Conservation (phyloP, 805 yeast genomes). For the Ogataea naganishii region DNA sequence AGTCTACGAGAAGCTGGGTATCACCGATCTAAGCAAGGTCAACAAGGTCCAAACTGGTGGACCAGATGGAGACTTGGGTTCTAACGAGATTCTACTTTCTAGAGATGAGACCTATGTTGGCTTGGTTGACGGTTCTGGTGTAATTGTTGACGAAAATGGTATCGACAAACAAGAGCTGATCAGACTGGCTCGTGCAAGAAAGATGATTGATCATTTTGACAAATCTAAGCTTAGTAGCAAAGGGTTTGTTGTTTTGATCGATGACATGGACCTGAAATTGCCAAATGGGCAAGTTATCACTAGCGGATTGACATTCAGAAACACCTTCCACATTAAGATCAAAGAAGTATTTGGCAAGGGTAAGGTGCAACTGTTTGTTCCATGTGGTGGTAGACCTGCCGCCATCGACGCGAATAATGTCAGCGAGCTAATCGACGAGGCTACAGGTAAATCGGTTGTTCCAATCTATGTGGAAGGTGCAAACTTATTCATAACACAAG, state of each 20-base stretch:
- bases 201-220: conserved; percentile 67
- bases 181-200: conserved; percentile 70
- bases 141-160: conserved; percentile 85
- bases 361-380: conserved; percentile 79
- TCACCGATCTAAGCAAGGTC: conserved; percentile 47
- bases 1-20: conserved; percentile 68
- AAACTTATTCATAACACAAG: conserved; percentile 87
- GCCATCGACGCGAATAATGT: conserved; percentile 88
- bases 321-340: conserved; percentile 74
- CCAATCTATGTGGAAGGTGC: conserved; percentile 97
- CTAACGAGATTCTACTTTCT: conserved; percentile 87
- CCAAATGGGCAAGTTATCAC: conserved; percentile 72
- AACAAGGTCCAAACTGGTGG: conserved; percentile 96
- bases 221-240: conserved; percentile 52
- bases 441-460: conserved; percentile 67
- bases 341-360: conserved; percentile 50
- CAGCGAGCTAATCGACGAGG: conserved; percentile 55
- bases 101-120: conserved; percentile 79
- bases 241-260: conserved; percentile 81
- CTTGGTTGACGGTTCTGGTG: conserved; percentile 94
- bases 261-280: conserved; percentile 68
- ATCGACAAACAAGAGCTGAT: conserved; percentile 70
- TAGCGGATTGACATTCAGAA: conserved; percentile 86
- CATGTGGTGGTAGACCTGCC: conserved; percentile 98
- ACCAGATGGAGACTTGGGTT: conserved; percentile 97